Percentiles rank a stretch among this genome's conserved stretches.
Evolutionary conservation across 2,329 filamentous ascomycete species (phyloP).

Genomic region (Cordyceps cicadae): DNA sequence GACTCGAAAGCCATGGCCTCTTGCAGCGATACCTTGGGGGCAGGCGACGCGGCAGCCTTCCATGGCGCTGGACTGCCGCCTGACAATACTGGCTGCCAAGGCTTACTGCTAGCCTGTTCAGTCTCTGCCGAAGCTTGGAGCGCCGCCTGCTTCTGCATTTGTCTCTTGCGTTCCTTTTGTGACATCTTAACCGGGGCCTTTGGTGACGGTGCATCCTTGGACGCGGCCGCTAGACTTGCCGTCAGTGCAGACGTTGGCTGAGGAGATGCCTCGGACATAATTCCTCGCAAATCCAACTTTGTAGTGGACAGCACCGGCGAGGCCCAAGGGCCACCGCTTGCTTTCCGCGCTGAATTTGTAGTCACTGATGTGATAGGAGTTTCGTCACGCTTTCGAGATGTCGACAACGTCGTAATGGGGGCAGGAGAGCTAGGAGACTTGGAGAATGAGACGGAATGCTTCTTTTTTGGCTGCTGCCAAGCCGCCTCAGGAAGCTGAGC

Average conservation of each 20-base stretch:
- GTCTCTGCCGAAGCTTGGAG: slow-evolving; percentile 32
- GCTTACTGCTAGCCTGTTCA: slow-evolving; percentile 24
- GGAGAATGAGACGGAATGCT: slow-evolving; percentile 11
- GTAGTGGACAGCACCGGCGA: slow-evolving; percentile 43
- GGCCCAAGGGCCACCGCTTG: slow-evolving; percentile 42
- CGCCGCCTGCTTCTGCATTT: slow-evolving; percentile 58
- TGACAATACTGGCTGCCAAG: slow-evolving; percentile 36
- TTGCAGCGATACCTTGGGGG: slow-evolving; percentile 41
- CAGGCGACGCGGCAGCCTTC: slow-evolving; percentile 49
- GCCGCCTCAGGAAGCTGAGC: slow-evolving; percentile 21
- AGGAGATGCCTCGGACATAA: slow-evolving; percentile 56
- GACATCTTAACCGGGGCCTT: slow-evolving; percentile 57
- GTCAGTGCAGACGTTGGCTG: slow-evolving; percentile 47
- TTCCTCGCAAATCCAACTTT: slow-evolving; percentile 67
- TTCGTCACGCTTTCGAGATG: not conserved
- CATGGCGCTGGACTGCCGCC: slow-evolving; percentile 50
- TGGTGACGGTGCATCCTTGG: slow-evolving; percentile 27
- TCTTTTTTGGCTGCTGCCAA: slow-evolving; percentile 23
- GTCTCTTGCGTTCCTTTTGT: slow-evolving; percentile 84
- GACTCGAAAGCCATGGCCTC: slow-evolving; percentile 34
- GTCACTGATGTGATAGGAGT: not conserved
- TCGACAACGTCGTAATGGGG: not conserved
- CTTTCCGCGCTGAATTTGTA: slow-evolving; percentile 5
- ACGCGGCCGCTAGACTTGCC: slow-evolving; percentile 40
- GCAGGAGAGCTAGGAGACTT: not conserved